These are phyloP conservation scores for Arctium minus DNA, from an alignment of 129 eudicot species.

Conservation along the genomic window DNA sequence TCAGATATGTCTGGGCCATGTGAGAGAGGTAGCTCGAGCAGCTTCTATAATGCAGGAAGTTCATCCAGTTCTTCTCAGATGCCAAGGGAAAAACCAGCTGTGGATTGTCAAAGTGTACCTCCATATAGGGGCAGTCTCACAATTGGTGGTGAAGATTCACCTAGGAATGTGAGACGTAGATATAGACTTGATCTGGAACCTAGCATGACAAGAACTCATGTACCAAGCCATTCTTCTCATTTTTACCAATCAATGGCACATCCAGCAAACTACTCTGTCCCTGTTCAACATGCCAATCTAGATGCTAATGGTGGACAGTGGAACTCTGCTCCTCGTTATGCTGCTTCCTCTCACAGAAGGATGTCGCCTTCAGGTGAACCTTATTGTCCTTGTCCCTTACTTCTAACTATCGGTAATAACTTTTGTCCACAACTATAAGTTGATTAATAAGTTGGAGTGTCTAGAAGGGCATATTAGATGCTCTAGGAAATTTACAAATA, in stretches of 20 bases:
- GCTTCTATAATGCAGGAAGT: slow-evolving; percentile 38
- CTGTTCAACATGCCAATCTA: slow-evolving; percentile 12
- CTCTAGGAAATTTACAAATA: too few relatives aligned
- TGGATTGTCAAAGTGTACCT: slow-evolving; percentile 37
- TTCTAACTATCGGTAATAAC: background rate
- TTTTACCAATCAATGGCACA: slow-evolving; percentile 23
- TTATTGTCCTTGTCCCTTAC: background rate
- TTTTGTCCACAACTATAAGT: background rate
- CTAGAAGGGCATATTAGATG: background rate
- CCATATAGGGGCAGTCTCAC: slow-evolving; percentile 29
- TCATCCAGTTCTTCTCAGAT: slow-evolving; percentile 51
- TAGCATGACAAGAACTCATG: slow-evolving; percentile 25
- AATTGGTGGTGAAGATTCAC: slow-evolving; percentile 28
- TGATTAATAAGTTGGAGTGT: background rate
- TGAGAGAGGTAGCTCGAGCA: slow-evolving; percentile 31
- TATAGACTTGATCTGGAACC: slow-evolving; percentile 35
- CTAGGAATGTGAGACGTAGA: slow-evolving; percentile 47
- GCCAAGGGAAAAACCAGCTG: slow-evolving; percentile 29
- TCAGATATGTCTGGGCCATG: slow-evolving; percentile 14
- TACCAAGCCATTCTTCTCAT: slow-evolving; percentile 35
- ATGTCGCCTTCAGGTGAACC: slow-evolving; percentile 27
- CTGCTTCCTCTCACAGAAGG: slow-evolving; percentile 29
- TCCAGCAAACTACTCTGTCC: slow-evolving; percentile 14
- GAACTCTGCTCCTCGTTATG: slow-evolving; percentile 25
- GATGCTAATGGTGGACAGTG: slow-evolving; percentile 22